These are phyloP conservation scores for Magnusiomyces tetraspermus DNA, from an alignment of 1,139 yeast genomes.

Conservation along the genomic window DNA sequence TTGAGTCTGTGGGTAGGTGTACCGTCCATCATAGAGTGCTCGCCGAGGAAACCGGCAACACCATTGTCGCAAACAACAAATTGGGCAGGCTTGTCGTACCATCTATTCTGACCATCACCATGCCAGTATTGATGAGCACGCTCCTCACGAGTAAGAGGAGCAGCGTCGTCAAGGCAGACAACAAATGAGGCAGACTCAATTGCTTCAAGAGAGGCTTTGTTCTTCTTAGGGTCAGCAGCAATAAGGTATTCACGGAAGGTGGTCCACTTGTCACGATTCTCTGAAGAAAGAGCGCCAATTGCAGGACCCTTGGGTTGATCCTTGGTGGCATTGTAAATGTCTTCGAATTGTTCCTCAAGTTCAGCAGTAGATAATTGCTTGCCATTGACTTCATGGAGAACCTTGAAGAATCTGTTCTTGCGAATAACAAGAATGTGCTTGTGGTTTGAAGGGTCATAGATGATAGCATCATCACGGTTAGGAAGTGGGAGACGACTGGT, in stretches of 20 bases:
- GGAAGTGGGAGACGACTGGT: conserved; percentile 70
- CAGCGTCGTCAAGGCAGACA: conserved; percentile 63
- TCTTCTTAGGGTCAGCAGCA: conserved; percentile 43
- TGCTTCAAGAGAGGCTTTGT: conserved; percentile 50
- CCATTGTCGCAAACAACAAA: conserved; percentile 77
- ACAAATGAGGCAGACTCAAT: conserved; percentile 76
- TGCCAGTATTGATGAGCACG: conserved; percentile 89
- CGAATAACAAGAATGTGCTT: conserved; percentile 64
- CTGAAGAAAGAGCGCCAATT: conserved; percentile 71
- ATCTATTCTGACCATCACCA: conserved; percentile 86
- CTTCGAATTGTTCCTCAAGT: conserved; percentile 55
- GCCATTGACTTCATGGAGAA: conserved; percentile 49
- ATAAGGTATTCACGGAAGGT: conserved; percentile 49
- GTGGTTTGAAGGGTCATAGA: conserved; percentile 45
- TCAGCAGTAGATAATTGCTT: conserved; percentile 49
- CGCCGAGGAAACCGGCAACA: conserved; percentile 86
- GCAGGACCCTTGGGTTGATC: conserved; percentile 42
- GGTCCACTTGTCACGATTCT: conserved; percentile 80
- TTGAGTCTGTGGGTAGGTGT: conserved; percentile 89
- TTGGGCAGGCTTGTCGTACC: conserved; percentile 86
- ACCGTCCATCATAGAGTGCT: conserved; percentile 97
- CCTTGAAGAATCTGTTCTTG: conserved; percentile 75
- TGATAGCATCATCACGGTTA: conserved; percentile 29
- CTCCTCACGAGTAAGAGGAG: conserved; percentile 74
- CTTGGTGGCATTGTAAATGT: conserved; percentile 40